Base-by-base conservation (phyloP, 345 rosid species). In the Durio zibethinus region DNA sequence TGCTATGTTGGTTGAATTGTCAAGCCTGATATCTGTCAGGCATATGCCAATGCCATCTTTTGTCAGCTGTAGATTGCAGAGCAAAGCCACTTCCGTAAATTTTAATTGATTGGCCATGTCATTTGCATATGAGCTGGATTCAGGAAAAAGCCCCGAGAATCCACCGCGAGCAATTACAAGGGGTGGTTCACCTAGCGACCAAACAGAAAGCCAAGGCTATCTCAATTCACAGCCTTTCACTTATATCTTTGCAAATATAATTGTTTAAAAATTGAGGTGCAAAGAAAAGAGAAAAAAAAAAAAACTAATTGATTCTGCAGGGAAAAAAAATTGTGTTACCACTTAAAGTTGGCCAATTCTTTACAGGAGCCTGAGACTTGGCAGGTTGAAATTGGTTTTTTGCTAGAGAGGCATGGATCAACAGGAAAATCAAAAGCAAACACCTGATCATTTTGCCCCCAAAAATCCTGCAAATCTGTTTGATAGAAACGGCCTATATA, bases 121-220 rank as follows among this genome's bases (percentile, higher is more conserved):
- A 8, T 74, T 82, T 0, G 97, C 97, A 16, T 61, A 73, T 33
- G 65, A 38, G n/a, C 89, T 84, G 0, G 93, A 90, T 77, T 92
- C 94, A 0, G 99, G 99, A 75, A 90, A 90, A 14, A 90, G 66
- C 65, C 99, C 97, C 0, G 98, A 88, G 76, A 90, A 89, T 23
- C 99, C 98, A 0, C 97, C 99, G 1, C 94, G 90, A 0, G 97
- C 98, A 23, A 92, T 79, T 20, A 92, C 90, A 25, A 80, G 78
- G 25, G 98, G 98, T 27, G 80, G 66, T 50, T 74, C 7, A 11
- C 99, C 99, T 95, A 87, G 74, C 66, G 4, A 6, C 47, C 38
- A 65, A 63, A 36, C 38, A 36, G 4, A 36, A 36, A 16, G 2
- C 42, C 71, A 42, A 23, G 40, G 25, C 64, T 12, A 25, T 57